A percentile compares a stretch with the other conserved stretches of the same genome.
phyloP scores from a whole-genome alignment of 2,329 filamentous ascomycete genomes.

The Phaeosphaeriaceae sp. region DNA sequence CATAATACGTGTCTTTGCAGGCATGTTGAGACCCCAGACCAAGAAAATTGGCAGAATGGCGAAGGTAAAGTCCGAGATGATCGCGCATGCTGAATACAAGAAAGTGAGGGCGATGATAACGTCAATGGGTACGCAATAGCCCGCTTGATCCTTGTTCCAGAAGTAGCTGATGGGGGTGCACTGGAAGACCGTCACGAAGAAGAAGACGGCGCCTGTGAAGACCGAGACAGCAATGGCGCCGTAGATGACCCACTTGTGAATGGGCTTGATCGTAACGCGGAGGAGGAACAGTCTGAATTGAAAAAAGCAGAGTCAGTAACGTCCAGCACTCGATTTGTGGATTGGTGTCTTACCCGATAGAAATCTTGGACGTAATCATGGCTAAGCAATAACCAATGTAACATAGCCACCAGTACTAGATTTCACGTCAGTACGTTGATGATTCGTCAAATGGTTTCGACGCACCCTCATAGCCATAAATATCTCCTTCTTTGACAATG shows the following conservation, averaged over 20 bases:
- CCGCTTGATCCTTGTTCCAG: conserved; percentile 54
- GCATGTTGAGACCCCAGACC: conserved; percentile 61
- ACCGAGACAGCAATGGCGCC: conserved; percentile 44
- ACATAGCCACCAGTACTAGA: conserved; percentile 47
- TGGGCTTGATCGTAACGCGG: conserved; percentile 36
- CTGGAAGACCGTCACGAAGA: conserved; percentile 60
- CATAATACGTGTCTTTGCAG: conserved; percentile 55
- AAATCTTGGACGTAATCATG: conserved; percentile 44
- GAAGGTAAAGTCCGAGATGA: conserved; percentile 58
- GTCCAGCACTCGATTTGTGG: background rate
- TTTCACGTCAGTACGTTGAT: background rate
- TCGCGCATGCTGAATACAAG: conserved; percentile 57
- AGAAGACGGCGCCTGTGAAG: conserved; percentile 50
- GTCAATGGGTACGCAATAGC: conserved; percentile 52
- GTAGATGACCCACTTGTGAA: conserved; percentile 49
- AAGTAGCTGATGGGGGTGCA: conserved; percentile 60
- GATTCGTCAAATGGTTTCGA: background rate
- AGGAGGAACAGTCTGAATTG: conserved; percentile 41
- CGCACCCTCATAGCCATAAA: conserved; percentile 40
- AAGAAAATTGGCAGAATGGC: conserved; percentile 61
- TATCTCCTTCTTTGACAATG: conserved; percentile 29
- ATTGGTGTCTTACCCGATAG: conserved; percentile 30
- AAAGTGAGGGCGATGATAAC: conserved; percentile 55
- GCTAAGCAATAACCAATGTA: conserved; percentile 42
- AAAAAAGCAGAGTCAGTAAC: background rate